A percentile compares a stretch with the other conserved stretches of the same genome.
Conservation (phyloP, 768 basidiomycete species). For the Hericium rajendrae region DNA sequence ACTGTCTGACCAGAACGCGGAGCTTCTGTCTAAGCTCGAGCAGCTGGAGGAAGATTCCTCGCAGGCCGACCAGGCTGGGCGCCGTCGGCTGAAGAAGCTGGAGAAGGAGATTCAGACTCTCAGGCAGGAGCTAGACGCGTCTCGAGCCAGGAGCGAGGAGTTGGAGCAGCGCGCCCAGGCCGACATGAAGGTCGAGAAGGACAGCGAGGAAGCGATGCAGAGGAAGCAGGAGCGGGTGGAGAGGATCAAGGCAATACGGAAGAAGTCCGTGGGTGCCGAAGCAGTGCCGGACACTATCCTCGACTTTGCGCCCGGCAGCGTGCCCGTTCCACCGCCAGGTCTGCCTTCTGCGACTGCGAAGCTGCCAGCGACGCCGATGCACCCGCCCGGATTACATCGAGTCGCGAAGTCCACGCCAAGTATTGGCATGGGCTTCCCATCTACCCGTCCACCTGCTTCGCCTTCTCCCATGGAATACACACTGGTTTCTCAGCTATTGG, state of each 20-base stretch:
- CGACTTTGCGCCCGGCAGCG: constrained; percentile 56
- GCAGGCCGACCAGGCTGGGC: constrained; percentile 56
- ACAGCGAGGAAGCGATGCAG: constrained; percentile 24
- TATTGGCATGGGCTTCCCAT: neutral
- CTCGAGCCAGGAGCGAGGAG: constrained; percentile 61
- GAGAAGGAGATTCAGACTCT: constrained; percentile 76
- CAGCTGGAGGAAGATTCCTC: constrained; percentile 62
- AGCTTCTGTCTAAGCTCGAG: constrained; percentile 68
- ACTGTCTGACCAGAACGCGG: constrained; percentile 76
- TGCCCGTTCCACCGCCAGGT: neutral
- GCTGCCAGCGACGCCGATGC: neutral
- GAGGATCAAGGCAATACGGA: constrained; percentile 44
- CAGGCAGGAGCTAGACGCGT: constrained; percentile 66
- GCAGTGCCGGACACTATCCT: constrained; percentile 26
- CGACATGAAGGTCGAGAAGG: constrained; percentile 16
- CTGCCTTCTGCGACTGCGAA: neutral
- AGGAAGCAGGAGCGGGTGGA: constrained; percentile 37
- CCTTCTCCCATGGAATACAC: constrained; percentile 24
- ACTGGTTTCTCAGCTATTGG: constrained; percentile 59
- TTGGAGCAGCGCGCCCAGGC: constrained; percentile 56
- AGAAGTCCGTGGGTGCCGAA: constrained; percentile 18
- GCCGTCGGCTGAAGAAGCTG: constrained; percentile 57
- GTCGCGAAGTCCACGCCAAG: neutral
- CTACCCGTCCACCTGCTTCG: neutral
- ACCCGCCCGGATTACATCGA: constrained; percentile 19